Evolutionary conservation across 208 protist species (phyloP), one percentile per base, ranked within the genome.

Genomic region (Acanthamoeba lenticulata): DNA sequence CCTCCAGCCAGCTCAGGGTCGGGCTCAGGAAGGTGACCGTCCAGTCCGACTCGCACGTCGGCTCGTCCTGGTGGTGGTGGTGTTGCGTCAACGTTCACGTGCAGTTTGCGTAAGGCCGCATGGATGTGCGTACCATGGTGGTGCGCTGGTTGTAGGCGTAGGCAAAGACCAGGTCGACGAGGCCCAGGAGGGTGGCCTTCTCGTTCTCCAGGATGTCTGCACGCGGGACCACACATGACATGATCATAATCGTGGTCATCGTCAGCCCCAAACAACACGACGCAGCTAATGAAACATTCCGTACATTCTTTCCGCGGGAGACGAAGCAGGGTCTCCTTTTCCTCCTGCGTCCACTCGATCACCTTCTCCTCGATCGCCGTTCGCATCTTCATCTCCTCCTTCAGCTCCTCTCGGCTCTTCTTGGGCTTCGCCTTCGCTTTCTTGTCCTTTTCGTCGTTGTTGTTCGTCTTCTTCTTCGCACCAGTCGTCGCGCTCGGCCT

Each of bases 1-100:
- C 74, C 38, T 92, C 86, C 6, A 92, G 60, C 86, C 86, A 92
- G 86, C 57, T 55, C 11, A 92, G 86, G 5, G 60, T 92, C 7
- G 86, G 86, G 17, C 57, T 77, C 27, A 92, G 11, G 27, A 42
- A 32, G 29, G 86, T 55, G 40, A 92, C 74, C 40, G 86, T 92
- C 86, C 86, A 92, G 86, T 92, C 44, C 15, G 57, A 77, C 60
- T 92, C 86, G 19, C 49, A 67, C n/a, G 86, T 92, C 1, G 32
- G 57, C 40, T 92, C 86, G 57, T 55, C 86, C 45, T 89, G 72
- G n/a, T 9, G 1, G 32, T 69, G 1, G 4, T 1, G 1, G 5
- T 2, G 11, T 15, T 29, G 24, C 62, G 1, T n/a, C n/a, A n/a
- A n/a, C n/a, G n/a, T n/a, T n/a, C n/a, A n/a, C n/a, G n/a, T n/a